Conservation (phyloP, 768 basidiomycete genomes). For the Suillus plorans region DNA sequence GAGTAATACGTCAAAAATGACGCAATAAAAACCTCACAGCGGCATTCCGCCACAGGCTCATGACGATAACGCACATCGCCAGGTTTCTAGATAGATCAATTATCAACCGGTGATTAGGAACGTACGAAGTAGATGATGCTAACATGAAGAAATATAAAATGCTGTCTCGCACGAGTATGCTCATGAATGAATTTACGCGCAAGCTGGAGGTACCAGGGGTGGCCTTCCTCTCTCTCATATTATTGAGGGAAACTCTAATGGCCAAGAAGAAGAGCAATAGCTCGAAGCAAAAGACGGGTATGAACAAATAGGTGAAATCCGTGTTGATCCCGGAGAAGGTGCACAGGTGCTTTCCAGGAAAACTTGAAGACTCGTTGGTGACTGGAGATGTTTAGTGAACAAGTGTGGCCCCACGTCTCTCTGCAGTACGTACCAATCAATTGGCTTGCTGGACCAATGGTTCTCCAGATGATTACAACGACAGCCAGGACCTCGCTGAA, state of each 20-base stretch:
- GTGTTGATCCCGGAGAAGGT: conserved; percentile 21
- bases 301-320: conserved; percentile 27
- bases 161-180: conserved; percentile 27
- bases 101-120: neutral
- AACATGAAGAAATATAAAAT: conserved; percentile 33
- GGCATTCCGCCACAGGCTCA: conserved; percentile 26
- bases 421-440: neutral
- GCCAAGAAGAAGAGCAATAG: conserved; percentile 23
- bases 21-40: conserved; percentile 16
- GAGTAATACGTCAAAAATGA: neutral
- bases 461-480: conserved; percentile 23
- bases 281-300: conserved; percentile 32
- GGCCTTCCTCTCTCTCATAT: conserved; percentile 8
- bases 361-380: neutral
- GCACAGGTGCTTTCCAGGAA: conserved; percentile 17
- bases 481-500: conserved; percentile 24
- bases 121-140: conserved; percentile 7
- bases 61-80: conserved; percentile 21
- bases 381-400: conserved; percentile 12
- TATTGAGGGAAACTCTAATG: conserved; percentile 16
- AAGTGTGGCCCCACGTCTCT: neutral
- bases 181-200: conserved; percentile 21
- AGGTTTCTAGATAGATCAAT: conserved; percentile 23
- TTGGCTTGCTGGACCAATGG: conserved; percentile 26
- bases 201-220: conserved; percentile 4